Percentiles rank a stretch among this genome's conserved stretches.
Conservation (phyloP, 495 filamentous ascomycete species). For the Neurospora tetraspora region DNA sequence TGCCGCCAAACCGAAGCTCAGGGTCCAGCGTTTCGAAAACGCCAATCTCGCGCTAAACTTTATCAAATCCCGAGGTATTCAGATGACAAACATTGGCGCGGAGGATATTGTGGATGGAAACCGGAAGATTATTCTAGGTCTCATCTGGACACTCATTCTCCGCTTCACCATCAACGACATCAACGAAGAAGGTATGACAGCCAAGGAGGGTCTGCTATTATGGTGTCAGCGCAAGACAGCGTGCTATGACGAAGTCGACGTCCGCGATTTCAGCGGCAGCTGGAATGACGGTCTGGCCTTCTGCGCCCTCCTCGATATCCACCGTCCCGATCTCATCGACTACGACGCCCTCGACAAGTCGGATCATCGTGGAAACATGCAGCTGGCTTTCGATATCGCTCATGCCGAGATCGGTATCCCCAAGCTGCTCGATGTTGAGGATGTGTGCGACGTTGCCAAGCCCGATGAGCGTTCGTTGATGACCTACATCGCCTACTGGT, state of each 20-base stretch:
- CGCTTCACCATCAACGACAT: slow-evolving; percentile 98
- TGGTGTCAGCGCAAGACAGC: slow-evolving; percentile 99
- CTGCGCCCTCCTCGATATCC: slow-evolving; percentile 92
- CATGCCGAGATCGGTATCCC: slow-evolving; percentile 95
- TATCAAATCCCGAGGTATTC: slow-evolving; percentile 81
- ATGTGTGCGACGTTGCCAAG: slow-evolving; percentile 92
- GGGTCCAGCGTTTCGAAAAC: slow-evolving; percentile 97
- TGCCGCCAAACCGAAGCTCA: slow-evolving; percentile 87
- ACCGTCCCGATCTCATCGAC: slow-evolving; percentile 93
- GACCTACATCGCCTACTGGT: slow-evolving; percentile 99
- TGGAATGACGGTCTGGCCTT: slow-evolving; percentile 98
- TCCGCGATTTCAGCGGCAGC: slow-evolving; percentile 84
- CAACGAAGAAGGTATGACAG: slow-evolving; percentile 94
- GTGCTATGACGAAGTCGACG: slow-evolving; percentile 92
- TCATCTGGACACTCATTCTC: slow-evolving; percentile 97
- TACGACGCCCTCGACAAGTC: slow-evolving; percentile 88
- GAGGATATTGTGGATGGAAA: slow-evolving; percentile 99
- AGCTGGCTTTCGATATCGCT: slow-evolving; percentile 91
- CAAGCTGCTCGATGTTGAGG: slow-evolving; percentile 89
- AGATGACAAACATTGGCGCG: slow-evolving; percentile 96
- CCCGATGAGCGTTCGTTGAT: slow-evolving; percentile 94
- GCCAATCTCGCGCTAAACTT: slow-evolving; percentile 92
- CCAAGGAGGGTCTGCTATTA: slow-evolving; percentile 86
- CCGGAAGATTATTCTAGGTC: slow-evolving; percentile 88
- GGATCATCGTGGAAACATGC: slow-evolving; percentile 95